Base-by-base conservation (phyloP, 345 rosid species). In the Arabidopsis arenosa region DNA sequence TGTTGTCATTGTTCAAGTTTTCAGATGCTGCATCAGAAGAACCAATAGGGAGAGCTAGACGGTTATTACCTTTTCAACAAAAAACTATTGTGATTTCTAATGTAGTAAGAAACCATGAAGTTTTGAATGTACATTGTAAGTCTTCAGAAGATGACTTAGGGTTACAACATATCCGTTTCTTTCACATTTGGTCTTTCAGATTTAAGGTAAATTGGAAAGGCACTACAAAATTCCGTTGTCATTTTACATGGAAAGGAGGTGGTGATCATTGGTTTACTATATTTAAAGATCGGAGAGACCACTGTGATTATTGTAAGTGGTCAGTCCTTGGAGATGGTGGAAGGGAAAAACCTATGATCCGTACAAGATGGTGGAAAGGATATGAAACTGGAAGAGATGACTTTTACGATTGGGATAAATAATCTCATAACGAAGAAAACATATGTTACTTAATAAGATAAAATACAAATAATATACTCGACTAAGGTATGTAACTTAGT, bases 261-360 rank as follows among this genome's bases (percentile, higher is more conserved):
- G 74, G 74, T 43, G 64, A 56, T 56, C 74, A 56, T 17, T 69
- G 53, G 30, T n/a, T 69, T 43, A 69, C 74, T 4, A 18, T 43
- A 17, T 69, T 55, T 30, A 12, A 43, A 4, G 47, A 55, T 15
- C 0, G n/a, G 1, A 56, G 51, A 56, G 39, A 68, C 23, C 13
- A 45, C 3, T 45, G 49, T 45, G 49, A 45, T 45, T 2, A 4
- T n/a, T 45, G 49, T 44, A 13, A 44, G 15, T 44, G 49, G 49
- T 7, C 13, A 4, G 49, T 44, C 2, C 2, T 12, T 4, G 49
- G 49, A 44, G n/a, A 44, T 44, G 49, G 49, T 44, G n/a, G 6
- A 44, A 44, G 2, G 0, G 37, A 43, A 26, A 63, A 43, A 63
- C 44, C 57, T 33, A 17, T 66, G 15, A 12, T n/a, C 4, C 68